Conservation (phyloP, 805 yeast species). For the Yarrowia deformans region DNA sequence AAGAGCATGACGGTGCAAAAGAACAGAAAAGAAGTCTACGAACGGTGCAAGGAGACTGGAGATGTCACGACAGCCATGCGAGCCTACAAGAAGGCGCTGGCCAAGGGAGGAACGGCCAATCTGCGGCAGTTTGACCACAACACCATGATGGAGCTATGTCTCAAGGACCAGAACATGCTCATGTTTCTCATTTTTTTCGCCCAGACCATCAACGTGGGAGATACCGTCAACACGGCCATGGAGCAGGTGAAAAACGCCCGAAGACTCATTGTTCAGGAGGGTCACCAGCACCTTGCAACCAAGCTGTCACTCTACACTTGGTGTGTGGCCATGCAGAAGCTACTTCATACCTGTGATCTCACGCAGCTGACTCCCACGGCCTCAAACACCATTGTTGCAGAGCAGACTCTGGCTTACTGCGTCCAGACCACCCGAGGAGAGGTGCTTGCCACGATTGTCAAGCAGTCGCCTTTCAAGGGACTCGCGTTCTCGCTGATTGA, state of each 20-base stretch:
- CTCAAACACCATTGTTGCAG: neutral
- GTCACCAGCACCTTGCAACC: neutral
- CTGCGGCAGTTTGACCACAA: conserved; percentile 12
- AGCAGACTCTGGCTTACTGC: neutral
- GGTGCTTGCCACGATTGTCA: neutral
- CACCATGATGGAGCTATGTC: conserved; percentile 17
- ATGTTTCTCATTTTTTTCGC: conserved; percentile 31
- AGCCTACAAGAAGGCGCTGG: neutral
- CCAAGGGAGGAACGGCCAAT: neutral
- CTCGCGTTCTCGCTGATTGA: conserved; percentile 13
- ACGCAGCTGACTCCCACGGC: conserved; percentile 2
- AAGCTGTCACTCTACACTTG: conserved; percentile 4
- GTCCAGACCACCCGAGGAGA: neutral
- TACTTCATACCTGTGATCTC: neutral
- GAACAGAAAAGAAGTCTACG: conserved; percentile 9
- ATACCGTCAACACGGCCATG: neutral
- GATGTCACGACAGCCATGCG: neutral
- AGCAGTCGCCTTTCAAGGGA: neutral
- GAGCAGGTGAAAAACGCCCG: neutral
- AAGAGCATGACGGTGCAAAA: neutral
- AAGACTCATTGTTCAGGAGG: neutral
- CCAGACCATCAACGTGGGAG: neutral
- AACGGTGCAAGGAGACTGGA: neutral
- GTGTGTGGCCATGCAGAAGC: conserved; percentile 18
- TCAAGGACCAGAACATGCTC: conserved; percentile 1